Conservation (phyloP, 2,329 filamentous ascomycete genomes). For the Juglanconis oblonga region DNA sequence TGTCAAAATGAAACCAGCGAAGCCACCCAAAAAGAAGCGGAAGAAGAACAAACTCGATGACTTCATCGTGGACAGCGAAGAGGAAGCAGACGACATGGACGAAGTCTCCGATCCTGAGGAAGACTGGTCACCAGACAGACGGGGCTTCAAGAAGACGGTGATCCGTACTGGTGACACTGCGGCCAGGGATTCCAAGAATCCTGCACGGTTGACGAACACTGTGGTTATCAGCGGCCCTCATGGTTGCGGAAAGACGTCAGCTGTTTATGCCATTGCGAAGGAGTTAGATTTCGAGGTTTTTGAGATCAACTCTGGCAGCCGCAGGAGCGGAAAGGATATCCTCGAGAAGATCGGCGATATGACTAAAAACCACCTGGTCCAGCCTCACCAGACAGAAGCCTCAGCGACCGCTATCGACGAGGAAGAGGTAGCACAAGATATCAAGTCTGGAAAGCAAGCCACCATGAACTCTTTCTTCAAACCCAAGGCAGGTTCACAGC, state of each 20-base stretch:
- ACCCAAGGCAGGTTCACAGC: conserved; percentile 37
- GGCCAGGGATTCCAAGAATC: conserved; percentile 38
- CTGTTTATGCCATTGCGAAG: conserved; percentile 86
- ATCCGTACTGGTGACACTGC: conserved; percentile 41
- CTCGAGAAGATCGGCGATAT: conserved; percentile 93
- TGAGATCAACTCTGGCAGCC: conserved; percentile 82
- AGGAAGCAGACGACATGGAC: conserved; percentile 68
- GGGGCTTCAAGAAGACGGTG: conserved; percentile 49
- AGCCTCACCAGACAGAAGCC: conserved; percentile 39
- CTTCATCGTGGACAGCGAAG: conserved; percentile 76
- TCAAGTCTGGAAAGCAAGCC: conserved; percentile 69
- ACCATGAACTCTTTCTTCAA: conserved; percentile 83
- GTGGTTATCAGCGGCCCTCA: conserved; percentile 86
- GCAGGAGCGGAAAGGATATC: conserved; percentile 85
- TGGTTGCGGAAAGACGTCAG: conserved; percentile 90
- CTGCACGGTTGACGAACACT: conserved; percentile 62
- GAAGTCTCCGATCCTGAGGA: conserved; percentile 63
- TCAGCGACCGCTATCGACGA: conserved; percentile 31
- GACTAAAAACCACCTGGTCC: conserved; percentile 90
- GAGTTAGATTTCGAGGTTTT: conserved; percentile 93
- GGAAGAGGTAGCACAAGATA: conserved; percentile 52
- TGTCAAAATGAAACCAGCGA: conserved; percentile 29
- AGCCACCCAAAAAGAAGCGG: conserved; percentile 55
- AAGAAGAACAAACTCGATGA: conserved; percentile 74
- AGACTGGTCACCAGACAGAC: conserved; percentile 32